Evolutionary conservation across 495 filamentous ascomycete genomes (phyloP).

Genomic region (Glutinoglossum americanum): DNA sequence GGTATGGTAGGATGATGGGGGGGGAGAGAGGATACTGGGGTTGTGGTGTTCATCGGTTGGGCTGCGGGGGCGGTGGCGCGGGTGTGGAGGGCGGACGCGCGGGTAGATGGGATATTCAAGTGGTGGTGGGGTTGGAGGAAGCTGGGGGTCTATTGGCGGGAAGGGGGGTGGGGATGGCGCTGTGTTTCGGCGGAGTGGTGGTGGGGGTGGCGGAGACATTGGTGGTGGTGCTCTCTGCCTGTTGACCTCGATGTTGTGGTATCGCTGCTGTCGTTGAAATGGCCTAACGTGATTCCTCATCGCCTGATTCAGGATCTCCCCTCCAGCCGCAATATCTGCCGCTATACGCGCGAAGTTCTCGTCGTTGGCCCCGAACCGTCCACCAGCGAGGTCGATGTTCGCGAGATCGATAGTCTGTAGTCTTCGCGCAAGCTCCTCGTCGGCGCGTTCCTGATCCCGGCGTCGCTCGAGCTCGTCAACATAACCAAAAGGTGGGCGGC

Average conservation of each 20-base stretch:
- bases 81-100: not conserved
- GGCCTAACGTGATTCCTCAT: not conserved
- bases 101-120: no score
- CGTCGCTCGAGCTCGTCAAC: constrained; percentile 30
- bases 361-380: not conserved
- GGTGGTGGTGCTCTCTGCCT: not conserved
- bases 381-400: constrained; percentile 20
- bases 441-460: constrained; percentile 29
- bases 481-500: constrained; percentile 21
- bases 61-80: not conserved
- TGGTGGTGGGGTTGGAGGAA: not conserved
- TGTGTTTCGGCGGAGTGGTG: not conserved
- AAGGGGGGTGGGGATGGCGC: not conserved
- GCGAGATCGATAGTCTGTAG: constrained; percentile 27
- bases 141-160: not conserved
- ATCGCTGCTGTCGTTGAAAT: not conserved
- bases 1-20: not conserved
- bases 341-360: not conserved
- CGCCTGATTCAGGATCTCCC: not conserved
- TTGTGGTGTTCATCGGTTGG: not conserved
- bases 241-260: not conserved
- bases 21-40: no score
- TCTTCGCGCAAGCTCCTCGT: constrained; percentile 33
- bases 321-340: not conserved
- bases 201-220: not conserved